Evolutionary conservation across 2,329 filamentous ascomycete species (phyloP), one percentile per base, ranked within the genome.

Genomic region (Coccinonectria pachysandricola): DNA sequence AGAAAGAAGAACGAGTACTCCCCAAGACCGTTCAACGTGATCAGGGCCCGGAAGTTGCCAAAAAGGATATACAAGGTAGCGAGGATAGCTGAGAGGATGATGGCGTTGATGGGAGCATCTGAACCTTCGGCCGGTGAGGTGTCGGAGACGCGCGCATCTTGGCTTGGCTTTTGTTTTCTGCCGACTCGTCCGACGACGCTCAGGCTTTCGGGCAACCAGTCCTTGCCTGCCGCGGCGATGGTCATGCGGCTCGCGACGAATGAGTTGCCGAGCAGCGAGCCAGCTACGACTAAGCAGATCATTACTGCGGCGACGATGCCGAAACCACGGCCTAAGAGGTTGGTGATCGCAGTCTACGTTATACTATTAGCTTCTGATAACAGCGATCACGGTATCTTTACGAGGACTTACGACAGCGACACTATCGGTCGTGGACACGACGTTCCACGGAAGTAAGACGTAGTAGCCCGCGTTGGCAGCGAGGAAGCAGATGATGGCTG

Each of bases 1-100:
- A 75, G 56, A 41, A 77, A 73, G 52, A 77, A 77, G 49, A 77
- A 78, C 0, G 72, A 65, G 44, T 71, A 77, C 39, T 73, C 68
- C 9, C 66, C 68, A 4, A 73, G 50, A 0, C 69, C 69, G 26
- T 71, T 72, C 37, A 74, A 74, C 0, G 71, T 76, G 8, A 78
- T 42, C 0, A 78, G 61, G 1, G 68, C 65, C 17, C 72, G 63
- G 52, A 78, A 77, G 46, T 62, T 71, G 11, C 73, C 74, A 0
- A 74, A 54, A 2, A 73, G 41, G 16, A 78, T 73, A 46, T 77
- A 78, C 2, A 74, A 29, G 0, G 69, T 46, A 0, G 69, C 67
- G 0, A 73, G 52, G 1, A 61, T 11, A 0, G 61, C 56, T 0
- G 64, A 64, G 0, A 73, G 53, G 2, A 67, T 45, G 19, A 72